Evolutionary conservation across 176 grass and related monocot genomes (phyloP), one percentile per base, ranked within the genome.

Genomic region (Hordeum vulgare): DNA sequence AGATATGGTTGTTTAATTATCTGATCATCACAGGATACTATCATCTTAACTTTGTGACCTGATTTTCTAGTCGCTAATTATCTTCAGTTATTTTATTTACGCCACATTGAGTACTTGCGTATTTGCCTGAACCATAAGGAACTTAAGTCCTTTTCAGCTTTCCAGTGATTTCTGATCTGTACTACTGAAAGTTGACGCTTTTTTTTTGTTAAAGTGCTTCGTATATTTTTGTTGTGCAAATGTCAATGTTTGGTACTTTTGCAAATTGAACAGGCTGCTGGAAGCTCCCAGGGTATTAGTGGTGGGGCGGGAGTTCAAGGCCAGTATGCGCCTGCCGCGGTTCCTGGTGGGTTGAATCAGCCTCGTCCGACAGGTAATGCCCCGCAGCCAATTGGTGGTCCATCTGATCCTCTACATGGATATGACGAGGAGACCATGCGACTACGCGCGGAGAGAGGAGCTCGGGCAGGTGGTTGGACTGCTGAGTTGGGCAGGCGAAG

Each of bases 391-490:
- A 69, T 93, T 1, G 87, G 85, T 14, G 66, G 83, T 62, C 14
- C 77, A 37, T 39, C 74, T 5, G 93, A 89, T 69, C 85, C 62
- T 72, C 86, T 93, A 44, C 93, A 92, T 83, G 93, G 85, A 61
- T 82, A 93, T 24, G 93, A 98, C 3, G 89, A 98, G 80, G 89
- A 90, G 56, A 89, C 80, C 25, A 90, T 82, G 83, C 90, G 84
- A 78, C 67, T 93, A 13, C 85, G 81, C 1, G 87, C 89, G 1
- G 87, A 89, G 78, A 87, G 89, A 75, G 87, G 84, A 28, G 88
- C 87, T 17, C 84, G 91, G 78, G 96, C 96, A 64, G 93, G 96
- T 10, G 96, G 96, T 51, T 98, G 96, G 96, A 92, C 85, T 23
- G 53, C 82, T 47, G 93, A 98, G 42, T 47, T 95, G 74, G 80